phyloP scores from a whole-genome alignment of 2,329 filamentous ascomycete genomes.

The Trichophyton verrucosum region DNA sequence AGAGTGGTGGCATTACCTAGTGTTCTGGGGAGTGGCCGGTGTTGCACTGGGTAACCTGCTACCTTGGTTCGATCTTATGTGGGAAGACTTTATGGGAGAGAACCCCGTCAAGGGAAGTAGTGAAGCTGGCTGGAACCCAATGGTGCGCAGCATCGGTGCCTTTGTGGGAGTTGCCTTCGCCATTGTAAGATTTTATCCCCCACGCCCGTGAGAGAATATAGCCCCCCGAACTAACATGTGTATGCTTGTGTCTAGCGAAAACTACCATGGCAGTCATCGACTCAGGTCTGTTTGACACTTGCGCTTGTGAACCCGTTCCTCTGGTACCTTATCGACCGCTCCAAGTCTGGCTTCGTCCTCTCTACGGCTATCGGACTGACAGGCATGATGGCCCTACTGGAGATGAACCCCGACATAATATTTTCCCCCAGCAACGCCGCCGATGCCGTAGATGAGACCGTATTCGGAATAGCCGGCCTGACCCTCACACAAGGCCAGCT shows the following conservation, averaged over 20 bases:
- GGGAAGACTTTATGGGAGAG: constrained; percentile 43
- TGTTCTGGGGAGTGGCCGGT: constrained; percentile 70
- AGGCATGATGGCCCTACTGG: constrained; percentile 62
- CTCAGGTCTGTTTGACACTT: constrained; percentile 84
- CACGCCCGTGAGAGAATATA: background rate
- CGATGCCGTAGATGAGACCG: constrained; percentile 14
- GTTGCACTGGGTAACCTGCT: constrained; percentile 65
- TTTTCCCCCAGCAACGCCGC: constrained; percentile 48
- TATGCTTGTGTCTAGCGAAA: constrained; percentile 49
- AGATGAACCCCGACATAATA: constrained; percentile 65
- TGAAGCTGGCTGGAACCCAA: constrained; percentile 52
- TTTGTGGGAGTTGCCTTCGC: constrained; percentile 65
- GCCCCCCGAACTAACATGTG: background rate
- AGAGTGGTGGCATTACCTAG: constrained; percentile 52
- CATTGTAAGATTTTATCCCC: constrained; percentile 52
- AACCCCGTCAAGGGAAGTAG: constrained; percentile 17
- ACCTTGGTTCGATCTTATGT: constrained; percentile 71
- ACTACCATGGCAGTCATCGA: constrained; percentile 82
- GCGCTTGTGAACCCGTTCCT: constrained; percentile 83
- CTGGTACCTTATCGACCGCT: constrained; percentile 94
- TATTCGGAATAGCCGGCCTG: constrained; percentile 35
- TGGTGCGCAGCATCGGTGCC: constrained; percentile 55
- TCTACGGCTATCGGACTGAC: constrained; percentile 59
- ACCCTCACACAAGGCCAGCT: constrained; percentile 25
- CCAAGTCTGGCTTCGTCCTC: constrained; percentile 68